Percentiles rank a stretch among this genome's conserved stretches.
phyloP scores from a whole-genome alignment of 2,329 filamentous ascomycete genomes.

The Esteya vermicola region DNA sequence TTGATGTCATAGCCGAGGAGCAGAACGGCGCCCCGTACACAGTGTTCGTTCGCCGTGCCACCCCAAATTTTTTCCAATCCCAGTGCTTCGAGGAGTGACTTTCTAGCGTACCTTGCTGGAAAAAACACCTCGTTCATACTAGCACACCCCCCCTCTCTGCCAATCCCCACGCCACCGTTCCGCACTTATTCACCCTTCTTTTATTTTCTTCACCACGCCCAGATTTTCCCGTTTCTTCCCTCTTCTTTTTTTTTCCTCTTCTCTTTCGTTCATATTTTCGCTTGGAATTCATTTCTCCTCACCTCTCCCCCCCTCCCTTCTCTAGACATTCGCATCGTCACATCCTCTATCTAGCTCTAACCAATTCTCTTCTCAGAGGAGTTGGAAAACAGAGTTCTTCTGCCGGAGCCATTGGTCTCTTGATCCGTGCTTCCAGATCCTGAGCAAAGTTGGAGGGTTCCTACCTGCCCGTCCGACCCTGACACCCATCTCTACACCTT shows the following conservation, averaged over 20 bases:
- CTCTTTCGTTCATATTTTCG: neutral
- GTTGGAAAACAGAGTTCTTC: neutral
- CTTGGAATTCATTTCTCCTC: neutral
- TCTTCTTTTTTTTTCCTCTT: conserved; percentile 4
- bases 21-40: conserved; percentile 5
- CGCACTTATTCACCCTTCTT: conserved; percentile 5
- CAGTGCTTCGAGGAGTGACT: conserved; percentile 10
- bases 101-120: no score
- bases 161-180: no score
- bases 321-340: neutral
- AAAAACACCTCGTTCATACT: conserved; percentile 18
- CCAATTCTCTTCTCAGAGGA: neutral
- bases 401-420: neutral
- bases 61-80: neutral
- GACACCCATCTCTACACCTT: neutral
- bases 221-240: conserved; percentile 6
- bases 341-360: neutral
- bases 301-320: neutral
- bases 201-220: conserved; percentile 5
- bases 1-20: conserved; percentile 17
- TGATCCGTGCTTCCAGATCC: neutral
- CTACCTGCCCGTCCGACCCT: neutral
- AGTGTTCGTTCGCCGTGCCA: no score
- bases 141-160: conserved; percentile 1
- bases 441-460: neutral